These are phyloP conservation scores for Chaetomium strumarium DNA, from an alignment of 2,329 filamentous ascomycete genomes.

Conservation along the genomic window DNA sequence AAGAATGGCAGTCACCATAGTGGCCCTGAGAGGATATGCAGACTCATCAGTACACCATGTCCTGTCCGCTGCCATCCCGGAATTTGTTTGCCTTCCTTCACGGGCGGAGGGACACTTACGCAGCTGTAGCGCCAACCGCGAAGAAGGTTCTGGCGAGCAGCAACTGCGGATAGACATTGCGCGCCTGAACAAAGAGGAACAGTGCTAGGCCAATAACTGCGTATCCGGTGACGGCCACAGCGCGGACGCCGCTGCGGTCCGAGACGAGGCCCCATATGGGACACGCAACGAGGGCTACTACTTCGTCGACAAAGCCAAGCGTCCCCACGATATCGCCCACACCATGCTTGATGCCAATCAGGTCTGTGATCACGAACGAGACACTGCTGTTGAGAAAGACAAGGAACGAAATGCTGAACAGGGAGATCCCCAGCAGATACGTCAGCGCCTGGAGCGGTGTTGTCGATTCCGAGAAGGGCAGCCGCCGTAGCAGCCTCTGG, in stretches of 20 bases:
- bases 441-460: conserved; percentile 59
- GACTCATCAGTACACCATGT: background rate
- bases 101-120: conserved; percentile 44
- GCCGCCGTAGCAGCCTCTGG: conserved; percentile 35
- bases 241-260: conserved; percentile 69
- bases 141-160: conserved; percentile 81
- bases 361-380: conserved; percentile 78
- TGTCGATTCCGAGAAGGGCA: conserved; percentile 56
- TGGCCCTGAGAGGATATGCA: conserved; percentile 47
- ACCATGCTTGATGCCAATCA: conserved; percentile 65
- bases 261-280: conserved; percentile 73
- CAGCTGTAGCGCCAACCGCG: conserved; percentile 84
- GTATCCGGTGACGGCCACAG: conserved; percentile 73
- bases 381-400: conserved; percentile 83
- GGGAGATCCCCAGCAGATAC: conserved; percentile 74
- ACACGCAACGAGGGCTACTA: conserved; percentile 75
- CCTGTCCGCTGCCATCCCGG: background rate
- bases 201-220: conserved; percentile 71
- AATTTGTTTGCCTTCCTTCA: background rate
- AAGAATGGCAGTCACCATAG: conserved; percentile 95
- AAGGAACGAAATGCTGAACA: conserved; percentile 84
- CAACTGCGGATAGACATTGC: conserved; percentile 82
- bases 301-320: conserved; percentile 76
- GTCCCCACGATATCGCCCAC: conserved; percentile 81
- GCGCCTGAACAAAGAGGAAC: conserved; percentile 75